Evolutionary conservation across 1,139 yeast genomes (phyloP).

Genomic region (Cylindricascospora bacillispora): DNA sequence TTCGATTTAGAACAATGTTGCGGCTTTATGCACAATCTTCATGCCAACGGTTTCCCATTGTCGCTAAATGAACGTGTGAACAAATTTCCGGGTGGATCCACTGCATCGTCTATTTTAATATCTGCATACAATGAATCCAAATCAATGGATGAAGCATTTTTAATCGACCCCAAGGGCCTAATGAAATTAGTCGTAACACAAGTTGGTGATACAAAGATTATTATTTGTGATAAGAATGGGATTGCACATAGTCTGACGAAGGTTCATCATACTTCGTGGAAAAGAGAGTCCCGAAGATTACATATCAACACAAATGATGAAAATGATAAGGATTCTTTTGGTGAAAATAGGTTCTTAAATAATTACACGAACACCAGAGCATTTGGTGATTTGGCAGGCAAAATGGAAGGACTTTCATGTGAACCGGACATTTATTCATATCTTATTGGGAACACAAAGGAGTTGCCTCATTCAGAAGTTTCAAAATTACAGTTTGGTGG

Average conservation of each 20-base stretch:
- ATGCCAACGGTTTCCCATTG: slow-evolving; percentile 4
- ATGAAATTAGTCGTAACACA: slow-evolving; percentile 71
- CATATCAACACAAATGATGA: slow-evolving; percentile 23
- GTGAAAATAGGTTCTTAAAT: slow-evolving; percentile 69
- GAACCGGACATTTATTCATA: slow-evolving; percentile 79
- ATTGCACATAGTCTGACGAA: slow-evolving; percentile 66
- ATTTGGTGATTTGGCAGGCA: slow-evolving; percentile 78
- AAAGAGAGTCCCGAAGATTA: slow-evolving; percentile 62
- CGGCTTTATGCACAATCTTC: slow-evolving; percentile 7
- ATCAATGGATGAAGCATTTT: slow-evolving; percentile 32
- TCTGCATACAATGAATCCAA: slow-evolving; percentile 17
- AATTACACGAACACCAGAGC: slow-evolving; percentile 84
- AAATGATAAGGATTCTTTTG: slow-evolving; percentile 73
- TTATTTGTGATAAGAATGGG: slow-evolving; percentile 65
- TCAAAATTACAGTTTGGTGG: slow-evolving; percentile 43
- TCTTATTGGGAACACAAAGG: slow-evolving; percentile 24
- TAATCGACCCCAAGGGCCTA: slow-evolving; percentile 56
- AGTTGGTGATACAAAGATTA: slow-evolving; percentile 91
- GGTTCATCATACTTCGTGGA: slow-evolving; percentile 80
- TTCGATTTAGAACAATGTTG: slow-evolving; percentile 41
- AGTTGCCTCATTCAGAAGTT: slow-evolving; percentile 24
- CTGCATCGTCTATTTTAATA: slow-evolving; percentile 69
- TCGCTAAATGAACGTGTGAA: slow-evolving; percentile 23
- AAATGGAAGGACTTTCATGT: slow-evolving; percentile 74
- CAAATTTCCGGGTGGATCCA: slow-evolving; percentile 51